Evolutionary conservation across 2,329 filamentous ascomycete genomes (phyloP).

Genomic region (Aureobasidium sp.): DNA sequence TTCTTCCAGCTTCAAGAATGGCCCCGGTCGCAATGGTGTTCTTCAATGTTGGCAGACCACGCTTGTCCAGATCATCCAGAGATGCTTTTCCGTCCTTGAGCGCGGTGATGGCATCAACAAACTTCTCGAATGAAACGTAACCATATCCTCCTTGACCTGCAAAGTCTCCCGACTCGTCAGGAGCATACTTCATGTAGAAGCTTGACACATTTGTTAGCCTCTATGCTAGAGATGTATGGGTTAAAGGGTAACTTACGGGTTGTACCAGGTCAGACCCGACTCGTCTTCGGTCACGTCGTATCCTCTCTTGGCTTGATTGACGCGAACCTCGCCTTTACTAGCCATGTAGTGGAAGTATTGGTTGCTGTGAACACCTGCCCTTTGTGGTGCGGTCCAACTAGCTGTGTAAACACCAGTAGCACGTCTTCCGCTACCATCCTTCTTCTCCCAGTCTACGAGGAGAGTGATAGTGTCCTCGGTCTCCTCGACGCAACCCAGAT

Average conservation of each 20-base stretch:
- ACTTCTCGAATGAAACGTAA: conserved; percentile 93
- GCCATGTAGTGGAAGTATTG: conserved; percentile 97
- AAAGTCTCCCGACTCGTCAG: conserved; percentile 92
- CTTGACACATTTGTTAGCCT: not conserved
- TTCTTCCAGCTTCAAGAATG: conserved; percentile 78
- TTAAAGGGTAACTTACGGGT: conserved; percentile 51
- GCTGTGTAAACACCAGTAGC: conserved; percentile 89
- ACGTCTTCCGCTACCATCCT: conserved; percentile 56
- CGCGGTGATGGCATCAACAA: conserved; percentile 75
- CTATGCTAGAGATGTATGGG: too few relatives aligned
- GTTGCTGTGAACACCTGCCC: conserved; percentile 89
- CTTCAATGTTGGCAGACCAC: conserved; percentile 72
- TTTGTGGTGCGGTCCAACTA: conserved; percentile 88
- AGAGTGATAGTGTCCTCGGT: conserved; percentile 94
- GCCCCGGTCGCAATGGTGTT: conserved; percentile 91
- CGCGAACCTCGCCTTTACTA: conserved; percentile 71
- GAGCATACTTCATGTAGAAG: conserved; percentile 61
- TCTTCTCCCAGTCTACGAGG: conserved; percentile 79
- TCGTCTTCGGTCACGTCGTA: conserved; percentile 90
- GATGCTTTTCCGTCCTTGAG: conserved; percentile 67
- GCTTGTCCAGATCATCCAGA: conserved; percentile 67
- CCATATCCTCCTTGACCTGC: conserved; percentile 85
- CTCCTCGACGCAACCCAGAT: conserved; percentile 65
- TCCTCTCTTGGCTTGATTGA: conserved; percentile 89
- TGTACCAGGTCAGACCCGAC: conserved; percentile 68